These are phyloP conservation scores for Buxus sempervirens DNA, from an alignment of 164 flowering plant species.

Conservation along the genomic window DNA sequence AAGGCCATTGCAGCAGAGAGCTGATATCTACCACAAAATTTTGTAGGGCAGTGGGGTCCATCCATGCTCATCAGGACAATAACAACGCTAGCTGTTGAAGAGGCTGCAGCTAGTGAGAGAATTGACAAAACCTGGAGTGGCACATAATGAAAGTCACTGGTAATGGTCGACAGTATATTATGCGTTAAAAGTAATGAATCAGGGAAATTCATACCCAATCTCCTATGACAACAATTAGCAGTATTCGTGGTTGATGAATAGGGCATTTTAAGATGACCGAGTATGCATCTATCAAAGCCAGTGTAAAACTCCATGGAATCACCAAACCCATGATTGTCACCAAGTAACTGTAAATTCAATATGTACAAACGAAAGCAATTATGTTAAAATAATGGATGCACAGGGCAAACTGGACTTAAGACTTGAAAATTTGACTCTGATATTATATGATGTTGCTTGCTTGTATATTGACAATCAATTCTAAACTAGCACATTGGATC, in stretches of 20 bases:
- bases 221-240: conserved; percentile 50
- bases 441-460: not conserved
- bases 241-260: conserved; percentile 51
- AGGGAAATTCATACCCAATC: conserved; percentile 53
- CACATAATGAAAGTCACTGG: not conserved
- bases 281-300: conserved; percentile 68
- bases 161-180: not conserved
- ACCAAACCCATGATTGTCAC: conserved; percentile 78
- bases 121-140: conserved; percentile 47
- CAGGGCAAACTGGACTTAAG: not conserved
- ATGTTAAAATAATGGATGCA: not conserved
- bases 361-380: not conserved
- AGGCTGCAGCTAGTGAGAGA: conserved; percentile 68
- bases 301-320: conserved; percentile 77
- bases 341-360: conserved; percentile 54
- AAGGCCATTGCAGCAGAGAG: conserved; percentile 74
- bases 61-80: conserved; percentile 42
- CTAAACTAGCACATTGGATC: too few relatives aligned
- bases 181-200: not conserved
- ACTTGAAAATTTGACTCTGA: not conserved
- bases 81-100: conserved; percentile 55
- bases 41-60: conserved; percentile 35
- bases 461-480: too few relatives aligned
- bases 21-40: conserved; percentile 59
- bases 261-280: conserved; percentile 44